Conservation (phyloP, 2,329 filamentous ascomycete genomes). For the Raffaelea deltoideospora region DNA sequence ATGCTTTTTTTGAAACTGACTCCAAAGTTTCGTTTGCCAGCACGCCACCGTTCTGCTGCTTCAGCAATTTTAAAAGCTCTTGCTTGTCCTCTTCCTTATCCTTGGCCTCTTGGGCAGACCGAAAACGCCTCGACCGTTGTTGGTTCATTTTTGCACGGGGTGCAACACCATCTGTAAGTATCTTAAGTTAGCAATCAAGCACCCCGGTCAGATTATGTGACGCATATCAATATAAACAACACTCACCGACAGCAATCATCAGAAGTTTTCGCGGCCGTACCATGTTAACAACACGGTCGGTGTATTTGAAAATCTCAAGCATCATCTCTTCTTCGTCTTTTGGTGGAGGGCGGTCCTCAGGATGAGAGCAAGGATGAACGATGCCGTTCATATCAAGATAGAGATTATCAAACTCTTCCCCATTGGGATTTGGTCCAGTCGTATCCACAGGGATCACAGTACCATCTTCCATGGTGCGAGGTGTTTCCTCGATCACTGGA, state of each 20-base stretch:
- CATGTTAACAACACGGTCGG: conserved; percentile 98
- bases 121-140: conserved; percentile 88
- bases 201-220: too few species aligned
- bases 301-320: conserved; percentile 95
- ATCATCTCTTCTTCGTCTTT: conserved; percentile 99
- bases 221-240: background rate
- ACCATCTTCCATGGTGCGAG: conserved; percentile 67
- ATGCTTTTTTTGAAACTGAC: conserved; percentile 67
- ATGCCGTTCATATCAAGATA: conserved; percentile 99
- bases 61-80: conserved; percentile 72
- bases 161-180: conserved; percentile 69
- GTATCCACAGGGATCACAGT: conserved; percentile 72
- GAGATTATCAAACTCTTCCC: conserved; percentile 93
- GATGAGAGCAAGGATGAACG: conserved; percentile 95
- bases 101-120: conserved; percentile 82
- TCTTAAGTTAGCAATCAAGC: background rate
- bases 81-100: conserved; percentile 88
- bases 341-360: conserved; percentile 80
- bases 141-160: conserved; percentile 99
- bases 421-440: conserved; percentile 80
- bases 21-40: conserved; percentile 46
- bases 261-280: conserved; percentile 87
- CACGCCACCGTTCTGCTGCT: conserved; percentile 56
- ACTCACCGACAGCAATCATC: conserved; percentile 88
- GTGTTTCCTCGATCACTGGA: conserved; percentile 72